Conservation (phyloP, 1,284 basidiomycete genomes). For the Schizopora paradoxa region DNA sequence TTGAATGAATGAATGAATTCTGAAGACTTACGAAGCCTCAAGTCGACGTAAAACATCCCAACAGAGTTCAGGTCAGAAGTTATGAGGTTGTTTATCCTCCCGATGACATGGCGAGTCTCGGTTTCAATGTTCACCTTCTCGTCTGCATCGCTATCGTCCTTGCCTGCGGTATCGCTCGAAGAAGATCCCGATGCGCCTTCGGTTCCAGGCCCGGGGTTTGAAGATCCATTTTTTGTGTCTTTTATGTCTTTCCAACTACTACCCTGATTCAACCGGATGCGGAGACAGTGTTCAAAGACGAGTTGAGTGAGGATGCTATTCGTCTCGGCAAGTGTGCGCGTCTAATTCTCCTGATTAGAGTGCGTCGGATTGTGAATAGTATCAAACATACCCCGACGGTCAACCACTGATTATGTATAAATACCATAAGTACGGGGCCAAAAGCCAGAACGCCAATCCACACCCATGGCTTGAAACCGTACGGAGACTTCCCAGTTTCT, state of each 20-base stretch:
- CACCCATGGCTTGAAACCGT: background rate
- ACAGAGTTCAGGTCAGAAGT: constrained; percentile 19
- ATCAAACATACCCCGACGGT: background rate
- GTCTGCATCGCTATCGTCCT: background rate
- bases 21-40: constrained; percentile 3
- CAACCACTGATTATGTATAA: background rate
- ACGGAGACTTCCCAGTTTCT: background rate
- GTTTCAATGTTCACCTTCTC: background rate
- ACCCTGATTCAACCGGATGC: constrained; percentile 31
- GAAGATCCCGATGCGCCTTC: background rate
- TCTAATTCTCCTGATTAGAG: background rate
- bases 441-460: constrained; percentile 1
- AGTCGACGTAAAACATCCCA: constrained; percentile 12
- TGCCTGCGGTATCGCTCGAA: background rate
- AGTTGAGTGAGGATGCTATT: constrained; percentile 38
- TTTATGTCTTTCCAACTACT: background rate
- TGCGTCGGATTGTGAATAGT: background rate
- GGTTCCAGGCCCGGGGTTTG: background rate
- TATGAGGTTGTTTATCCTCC: constrained; percentile 33
- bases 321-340: constrained; percentile 1
- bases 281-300: constrained; percentile 37
- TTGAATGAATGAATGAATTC: constrained; percentile 9
- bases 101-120: constrained; percentile 25
- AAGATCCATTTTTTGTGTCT: background rate
- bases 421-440: background rate